A percentile compares a stretch with the other conserved stretches of the same genome.
Evolutionary conservation across 768 basidiomycete genomes (phyloP).

Genomic region (Gautieria morchelliformis): DNA sequence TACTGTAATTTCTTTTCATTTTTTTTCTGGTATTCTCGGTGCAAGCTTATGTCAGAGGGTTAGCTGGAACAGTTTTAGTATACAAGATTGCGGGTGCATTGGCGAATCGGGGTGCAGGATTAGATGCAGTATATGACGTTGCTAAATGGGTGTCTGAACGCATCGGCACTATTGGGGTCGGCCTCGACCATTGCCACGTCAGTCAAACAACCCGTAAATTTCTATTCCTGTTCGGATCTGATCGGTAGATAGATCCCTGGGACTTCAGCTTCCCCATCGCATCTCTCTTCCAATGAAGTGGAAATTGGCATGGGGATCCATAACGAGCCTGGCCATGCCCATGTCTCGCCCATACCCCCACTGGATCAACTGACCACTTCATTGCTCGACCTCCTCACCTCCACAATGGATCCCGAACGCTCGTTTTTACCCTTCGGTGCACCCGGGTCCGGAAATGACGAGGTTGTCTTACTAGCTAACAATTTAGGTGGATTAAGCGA

Average conservation of each 20-base stretch:
- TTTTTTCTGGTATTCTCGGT: not conserved
- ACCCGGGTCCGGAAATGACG: constrained; percentile 40
- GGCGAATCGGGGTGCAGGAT: constrained; percentile 52
- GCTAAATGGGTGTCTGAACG: constrained; percentile 59
- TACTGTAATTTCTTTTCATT: constrained; percentile 13
- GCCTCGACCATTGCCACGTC: constrained; percentile 85
- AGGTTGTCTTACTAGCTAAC: constrained; percentile 74
- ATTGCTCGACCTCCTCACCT: constrained; percentile 61
- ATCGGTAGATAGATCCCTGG: constrained; percentile 54
- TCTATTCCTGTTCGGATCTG: not conserved
- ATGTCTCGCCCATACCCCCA: constrained; percentile 61
- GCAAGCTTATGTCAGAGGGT: constrained; percentile 39
- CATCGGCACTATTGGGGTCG: constrained; percentile 76
- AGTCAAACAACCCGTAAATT: constrained; percentile 9
- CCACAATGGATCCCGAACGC: constrained; percentile 66
- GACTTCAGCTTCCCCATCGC: constrained; percentile 47
- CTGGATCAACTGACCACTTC: constrained; percentile 60
- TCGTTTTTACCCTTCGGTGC: constrained; percentile 65
- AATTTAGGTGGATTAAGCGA: constrained; percentile 82
- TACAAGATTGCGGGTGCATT: constrained; percentile 90
- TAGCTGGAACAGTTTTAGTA: constrained; percentile 73
- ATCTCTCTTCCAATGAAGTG: constrained; percentile 53
- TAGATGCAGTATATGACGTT: constrained; percentile 57
- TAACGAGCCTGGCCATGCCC: constrained; percentile 72
- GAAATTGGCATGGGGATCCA: constrained; percentile 91